A percentile compares a stretch with the other conserved stretches of the same genome.
Evolutionary conservation across 1,284 basidiomycete species (phyloP).

Genomic region (Apiotrichum mycotoxinovorans): DNA sequence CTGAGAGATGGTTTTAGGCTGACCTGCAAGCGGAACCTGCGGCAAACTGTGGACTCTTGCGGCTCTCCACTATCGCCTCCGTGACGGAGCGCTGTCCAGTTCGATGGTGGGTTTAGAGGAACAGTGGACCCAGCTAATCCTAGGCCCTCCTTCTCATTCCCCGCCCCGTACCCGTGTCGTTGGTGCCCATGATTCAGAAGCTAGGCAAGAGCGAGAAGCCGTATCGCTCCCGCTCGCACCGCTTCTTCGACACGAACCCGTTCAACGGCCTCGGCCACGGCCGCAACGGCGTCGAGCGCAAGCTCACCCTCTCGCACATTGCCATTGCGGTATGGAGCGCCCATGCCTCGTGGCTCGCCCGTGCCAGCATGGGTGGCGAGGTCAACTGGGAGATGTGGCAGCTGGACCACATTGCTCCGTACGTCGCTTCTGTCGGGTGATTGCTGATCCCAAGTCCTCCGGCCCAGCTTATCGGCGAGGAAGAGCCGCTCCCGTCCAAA

Average conservation of each 20-base stretch:
- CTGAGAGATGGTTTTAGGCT: neutral
- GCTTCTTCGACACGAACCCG: slow-evolving; percentile 16
- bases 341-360: slow-evolving; percentile 16
- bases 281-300: slow-evolving; percentile 8
- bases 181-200: slow-evolving; percentile 9
- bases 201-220: slow-evolving; percentile 11
- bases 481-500: neutral
- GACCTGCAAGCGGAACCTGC: slow-evolving; percentile 11
- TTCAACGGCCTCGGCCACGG: slow-evolving; percentile 12
- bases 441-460: slow-evolving; percentile 6
- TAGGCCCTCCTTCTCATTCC: slow-evolving; percentile 20
- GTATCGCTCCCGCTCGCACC: slow-evolving; percentile 10
- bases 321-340: slow-evolving; percentile 12
- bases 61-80: slow-evolving; percentile 17
- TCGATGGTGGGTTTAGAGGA: slow-evolving; percentile 6
- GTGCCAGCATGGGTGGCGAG: slow-evolving; percentile 2
- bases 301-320: slow-evolving; percentile 6
- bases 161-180: slow-evolving; percentile 10
- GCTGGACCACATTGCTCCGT: slow-evolving; percentile 13
- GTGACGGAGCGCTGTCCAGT: slow-evolving; percentile 17
- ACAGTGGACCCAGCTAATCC: neutral
- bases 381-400: slow-evolving; percentile 17
- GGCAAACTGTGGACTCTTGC: slow-evolving; percentile 20
- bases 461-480: slow-evolving; percentile 2
- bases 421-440: neutral